Conservation (phyloP, 495 filamentous ascomycete genomes). For the Bacidia rubella region DNA sequence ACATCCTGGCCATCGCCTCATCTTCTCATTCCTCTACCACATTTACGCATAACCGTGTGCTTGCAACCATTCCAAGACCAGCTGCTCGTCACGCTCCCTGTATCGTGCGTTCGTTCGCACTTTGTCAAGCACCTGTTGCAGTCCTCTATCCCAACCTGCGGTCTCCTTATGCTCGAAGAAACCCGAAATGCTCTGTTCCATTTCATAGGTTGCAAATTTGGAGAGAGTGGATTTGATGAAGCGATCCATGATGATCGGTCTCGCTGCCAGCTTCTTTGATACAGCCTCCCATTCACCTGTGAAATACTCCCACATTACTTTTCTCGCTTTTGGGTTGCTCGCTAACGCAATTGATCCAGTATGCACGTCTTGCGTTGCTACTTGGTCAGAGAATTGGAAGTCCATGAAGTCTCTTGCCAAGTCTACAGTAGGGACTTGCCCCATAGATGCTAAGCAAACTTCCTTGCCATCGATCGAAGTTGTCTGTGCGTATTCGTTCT, state of each 20-base stretch:
- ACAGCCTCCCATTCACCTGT: constrained; percentile 64
- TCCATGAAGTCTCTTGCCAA: constrained; percentile 58
- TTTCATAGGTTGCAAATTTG: constrained; percentile 57
- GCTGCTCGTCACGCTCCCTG: constrained; percentile 53
- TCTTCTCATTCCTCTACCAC: not conserved
- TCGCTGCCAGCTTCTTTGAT: constrained; percentile 52
- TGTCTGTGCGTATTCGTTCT: constrained; percentile 68
- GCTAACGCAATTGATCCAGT: constrained; percentile 59
- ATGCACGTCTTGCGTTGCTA: constrained; percentile 76
- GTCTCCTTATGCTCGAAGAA: constrained; percentile 82
- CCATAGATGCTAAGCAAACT: constrained; percentile 62
- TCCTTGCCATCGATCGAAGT: constrained; percentile 83
- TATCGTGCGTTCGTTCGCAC: constrained; percentile 67
- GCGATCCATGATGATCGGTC: constrained; percentile 76
- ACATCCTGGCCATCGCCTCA: too few relatives aligned
- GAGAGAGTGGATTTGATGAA: constrained; percentile 65
- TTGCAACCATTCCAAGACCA: constrained; percentile 57
- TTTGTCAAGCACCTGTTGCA: constrained; percentile 68
- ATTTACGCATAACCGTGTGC: constrained; percentile 42
- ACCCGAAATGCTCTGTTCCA: constrained; percentile 59
- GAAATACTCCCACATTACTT: constrained; percentile 69
- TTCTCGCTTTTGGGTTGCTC: constrained; percentile 53
- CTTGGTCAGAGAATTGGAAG: constrained; percentile 65
- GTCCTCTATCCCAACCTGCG: constrained; percentile 61
- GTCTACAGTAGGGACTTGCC: constrained; percentile 53